These are phyloP conservation scores for Neonectria punicea DNA, from an alignment of 2,329 filamentous ascomycete species.

Conservation along the genomic window DNA sequence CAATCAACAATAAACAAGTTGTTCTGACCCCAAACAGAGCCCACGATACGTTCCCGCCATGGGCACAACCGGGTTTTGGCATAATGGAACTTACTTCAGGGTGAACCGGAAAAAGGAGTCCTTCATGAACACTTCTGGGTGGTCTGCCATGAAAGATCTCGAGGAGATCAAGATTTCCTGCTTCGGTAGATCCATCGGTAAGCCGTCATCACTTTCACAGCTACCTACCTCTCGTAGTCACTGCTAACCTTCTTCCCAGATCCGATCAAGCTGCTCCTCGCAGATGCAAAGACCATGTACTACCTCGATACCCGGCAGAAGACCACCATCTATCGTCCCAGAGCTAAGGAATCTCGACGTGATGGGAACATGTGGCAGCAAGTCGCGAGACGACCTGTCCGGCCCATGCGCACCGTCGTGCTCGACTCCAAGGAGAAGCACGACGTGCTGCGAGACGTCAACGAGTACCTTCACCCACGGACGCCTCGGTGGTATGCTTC, in stretches of 20 bases:
- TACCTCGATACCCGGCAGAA: slow-evolving; percentile 64
- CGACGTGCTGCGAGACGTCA: slow-evolving; percentile 75
- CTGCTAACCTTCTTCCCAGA: slow-evolving; percentile 36
- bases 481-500: slow-evolving; percentile 80
- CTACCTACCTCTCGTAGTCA: neutral
- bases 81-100: slow-evolving; percentile 60
- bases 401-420: slow-evolving; percentile 80
- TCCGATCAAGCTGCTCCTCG: slow-evolving; percentile 66
- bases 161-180: slow-evolving; percentile 66
- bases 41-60: slow-evolving; percentile 66
- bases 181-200: slow-evolving; percentile 58
- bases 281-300: slow-evolving; percentile 63
- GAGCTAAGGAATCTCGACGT: slow-evolving; percentile 57
- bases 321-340: slow-evolving; percentile 67
- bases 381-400: slow-evolving; percentile 71
- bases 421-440: slow-evolving; percentile 75
- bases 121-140: slow-evolving; percentile 46
- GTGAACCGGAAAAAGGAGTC: slow-evolving; percentile 59
- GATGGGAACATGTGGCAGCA: slow-evolving; percentile 63
- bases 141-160: slow-evolving; percentile 58
- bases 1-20: neutral
- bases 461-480: slow-evolving; percentile 78
- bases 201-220: slow-evolving; percentile 10
- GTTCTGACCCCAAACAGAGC: slow-evolving; percentile 43
- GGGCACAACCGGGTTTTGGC: slow-evolving; percentile 65